Evolutionary conservation across 352 stramenopile genomes (phyloP), one percentile per base, ranked within the genome.

Genomic region (Phytophthora pseudosyringae): DNA sequence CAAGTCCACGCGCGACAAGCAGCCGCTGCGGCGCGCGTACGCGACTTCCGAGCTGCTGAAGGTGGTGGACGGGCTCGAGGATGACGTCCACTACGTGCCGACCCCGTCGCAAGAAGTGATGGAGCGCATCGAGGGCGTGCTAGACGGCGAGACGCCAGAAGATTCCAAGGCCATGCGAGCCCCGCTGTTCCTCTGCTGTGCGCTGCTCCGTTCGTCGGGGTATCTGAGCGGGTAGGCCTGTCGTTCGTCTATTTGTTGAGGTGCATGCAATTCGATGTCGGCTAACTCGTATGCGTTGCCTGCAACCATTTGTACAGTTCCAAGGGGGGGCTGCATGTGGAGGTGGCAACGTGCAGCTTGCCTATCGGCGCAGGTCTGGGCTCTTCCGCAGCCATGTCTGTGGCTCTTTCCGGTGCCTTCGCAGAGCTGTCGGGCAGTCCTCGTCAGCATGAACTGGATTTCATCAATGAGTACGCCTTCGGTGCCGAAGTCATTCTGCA

Each of bases 341-440:
- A 79, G 16, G 75, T 92, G 2, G 63, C 66, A n/a, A 60, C 82
- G 9, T 78, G 71, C 8, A 75, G 71, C 3, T 76, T 97, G 54
- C 86, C 89, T 3, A 89, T 98, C 13, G 88, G 92, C 44, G 93
- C 93, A 7, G 94, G 94, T 2, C 72, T 98, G n/a, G 94, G 94
- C 0, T 98, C 92, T 7, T 98, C 92, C 0, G 93, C 90, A 6
- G 92, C 93, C 9, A 86, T 98, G 61, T 91, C 87, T 55, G 91
- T 97, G 26, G 87, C 93, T 10, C 66, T 97, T 9, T 79, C 89
- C 8, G 89, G 88, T 44, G 73, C 83, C 46, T 66, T 90, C 66
- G 43, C 70, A 15, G 72, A 85, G 18, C 68, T 83, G 18, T 78
- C 71, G n/a, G 48, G 43, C 12, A 61, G 25, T 18, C 41, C 48